These are phyloP conservation scores for Nigrograna mackinnonii DNA, from an alignment of 2,329 filamentous ascomycete species.

Conservation along the genomic window DNA sequence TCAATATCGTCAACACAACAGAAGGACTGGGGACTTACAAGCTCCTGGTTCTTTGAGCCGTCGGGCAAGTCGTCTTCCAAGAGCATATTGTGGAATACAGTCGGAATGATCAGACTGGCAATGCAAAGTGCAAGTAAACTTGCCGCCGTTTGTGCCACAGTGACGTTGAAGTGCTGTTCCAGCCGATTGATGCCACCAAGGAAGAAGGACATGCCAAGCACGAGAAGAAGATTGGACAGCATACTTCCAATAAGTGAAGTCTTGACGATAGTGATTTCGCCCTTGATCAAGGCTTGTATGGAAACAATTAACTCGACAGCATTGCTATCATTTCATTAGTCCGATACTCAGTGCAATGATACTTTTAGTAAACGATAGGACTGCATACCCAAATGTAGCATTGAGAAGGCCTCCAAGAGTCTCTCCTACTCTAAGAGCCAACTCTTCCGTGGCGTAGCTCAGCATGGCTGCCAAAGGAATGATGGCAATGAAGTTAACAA, in stretches of 20 bases:
- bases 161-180: conserved; percentile 90
- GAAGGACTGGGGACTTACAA: conserved; percentile 19
- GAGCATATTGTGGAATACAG: conserved; percentile 65
- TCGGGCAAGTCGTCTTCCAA: conserved; percentile 27
- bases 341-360: too few relatives aligned
- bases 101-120: conserved; percentile 83
- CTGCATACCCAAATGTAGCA: conserved; percentile 77
- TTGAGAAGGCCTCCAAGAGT: conserved; percentile 88
- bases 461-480: conserved; percentile 86
- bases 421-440: conserved; percentile 77
- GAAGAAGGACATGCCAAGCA: conserved; percentile 93
- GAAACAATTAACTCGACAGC: conserved; percentile 89
- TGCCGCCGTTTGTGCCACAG: conserved; percentile 86
- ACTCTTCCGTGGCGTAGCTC: conserved; percentile 87
- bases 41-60: conserved; percentile 31
- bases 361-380: conserved; percentile 8
- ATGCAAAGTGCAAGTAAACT: conserved; percentile 80
- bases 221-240: conserved; percentile 84
- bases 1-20: conserved; percentile 6
- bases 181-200: conserved; percentile 76
- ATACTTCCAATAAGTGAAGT: conserved; percentile 92
- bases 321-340: conserved; percentile 57
- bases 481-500: conserved; percentile 93
- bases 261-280: conserved; percentile 83
- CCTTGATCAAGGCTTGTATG: conserved; percentile 76